Percentiles rank a stretch among this genome's conserved stretches.
These are phyloP conservation scores for Candida dajiaensis DNA, from an alignment of 805 yeast genomes.

Conservation along the genomic window DNA sequence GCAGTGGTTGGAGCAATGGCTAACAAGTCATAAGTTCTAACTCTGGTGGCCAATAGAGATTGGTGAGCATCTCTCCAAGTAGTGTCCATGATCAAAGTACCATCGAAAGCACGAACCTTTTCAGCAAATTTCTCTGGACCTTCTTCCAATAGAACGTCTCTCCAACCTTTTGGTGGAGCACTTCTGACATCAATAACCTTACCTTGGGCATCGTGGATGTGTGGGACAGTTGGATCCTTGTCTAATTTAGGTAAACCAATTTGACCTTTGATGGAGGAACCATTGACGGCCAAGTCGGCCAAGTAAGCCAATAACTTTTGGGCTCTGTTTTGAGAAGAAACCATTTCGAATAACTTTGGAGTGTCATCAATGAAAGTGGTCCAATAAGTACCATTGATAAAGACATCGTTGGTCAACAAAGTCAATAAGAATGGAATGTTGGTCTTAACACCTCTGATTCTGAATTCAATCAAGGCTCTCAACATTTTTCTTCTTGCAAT, in stretches of 20 bases:
- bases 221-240: conserved; percentile 73
- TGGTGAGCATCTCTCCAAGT: conserved; percentile 99
- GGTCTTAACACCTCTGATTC: conserved; percentile 98
- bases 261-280: conserved; percentile 94
- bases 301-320: conserved; percentile 86
- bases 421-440: conserved; percentile 95
- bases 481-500: conserved; percentile 97
- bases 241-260: conserved; percentile 81
- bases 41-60: conserved; percentile 94
- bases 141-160: conserved; percentile 73
- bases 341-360: conserved; percentile 92
- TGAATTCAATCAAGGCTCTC: conserved; percentile 92
- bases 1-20: conserved; percentile 94
- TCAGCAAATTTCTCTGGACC: conserved; percentile 91
- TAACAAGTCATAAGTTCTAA: conserved; percentile 85
- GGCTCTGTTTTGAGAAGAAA: conserved; percentile 93
- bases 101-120: conserved; percentile 76
- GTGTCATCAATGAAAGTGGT: conserved; percentile 98
- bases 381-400: conserved; percentile 88
- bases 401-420: conserved; percentile 82
- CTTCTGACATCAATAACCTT: conserved; percentile 51
- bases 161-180: conserved; percentile 75
- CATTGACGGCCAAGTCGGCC: conserved; percentile 93
- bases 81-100: conserved; percentile 94
- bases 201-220: conserved; percentile 57